A percentile compares a stretch with the other conserved stretches of the same genome.
These are phyloP conservation scores for Ophiostoma ulmi DNA, from an alignment of 2,329 filamentous ascomycete species.

Conservation along the genomic window DNA sequence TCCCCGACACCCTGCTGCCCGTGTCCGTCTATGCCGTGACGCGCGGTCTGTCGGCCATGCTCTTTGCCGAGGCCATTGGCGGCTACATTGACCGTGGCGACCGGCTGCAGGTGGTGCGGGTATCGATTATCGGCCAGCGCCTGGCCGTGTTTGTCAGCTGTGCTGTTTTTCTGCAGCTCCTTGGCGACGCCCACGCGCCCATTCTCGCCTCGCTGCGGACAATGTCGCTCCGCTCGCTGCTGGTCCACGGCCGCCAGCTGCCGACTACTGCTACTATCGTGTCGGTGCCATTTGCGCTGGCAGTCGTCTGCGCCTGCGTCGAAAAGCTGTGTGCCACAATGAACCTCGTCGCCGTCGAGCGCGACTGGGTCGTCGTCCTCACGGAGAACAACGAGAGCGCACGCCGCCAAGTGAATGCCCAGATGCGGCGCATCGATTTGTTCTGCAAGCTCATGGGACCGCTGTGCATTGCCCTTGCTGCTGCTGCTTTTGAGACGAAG, in stretches of 20 bases:
- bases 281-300: slow-evolving; percentile 33
- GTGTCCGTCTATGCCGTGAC: slow-evolving; percentile 64
- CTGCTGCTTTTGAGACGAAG: slow-evolving; percentile 39
- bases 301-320: slow-evolving; percentile 55
- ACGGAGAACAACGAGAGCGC: slow-evolving; percentile 38
- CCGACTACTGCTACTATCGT: slow-evolving; percentile 16
- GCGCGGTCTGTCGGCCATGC: slow-evolving; percentile 52
- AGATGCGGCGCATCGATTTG: slow-evolving; percentile 55
- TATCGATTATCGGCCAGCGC: slow-evolving; percentile 46
- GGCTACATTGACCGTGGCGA: slow-evolving; percentile 52
- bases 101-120: slow-evolving; percentile 46
- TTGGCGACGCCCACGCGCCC: slow-evolving; percentile 22
- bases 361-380: slow-evolving; percentile 61
- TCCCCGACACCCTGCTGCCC: slow-evolving; percentile 56
- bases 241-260: neutral
- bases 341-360: slow-evolving; percentile 64
- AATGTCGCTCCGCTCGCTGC: neutral
- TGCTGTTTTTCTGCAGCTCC: slow-evolving; percentile 40
- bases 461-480: slow-evolving; percentile 46
- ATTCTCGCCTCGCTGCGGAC: slow-evolving; percentile 27
- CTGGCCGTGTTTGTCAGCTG: slow-evolving; percentile 46
- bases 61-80: slow-evolving; percentile 56
- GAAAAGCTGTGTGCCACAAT: slow-evolving; percentile 63
- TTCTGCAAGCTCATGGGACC: slow-evolving; percentile 54
- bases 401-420: slow-evolving; percentile 43